Evolutionary conservation across 208 protist genomes (phyloP).

Genomic region (Trichomonas gallinae): DNA sequence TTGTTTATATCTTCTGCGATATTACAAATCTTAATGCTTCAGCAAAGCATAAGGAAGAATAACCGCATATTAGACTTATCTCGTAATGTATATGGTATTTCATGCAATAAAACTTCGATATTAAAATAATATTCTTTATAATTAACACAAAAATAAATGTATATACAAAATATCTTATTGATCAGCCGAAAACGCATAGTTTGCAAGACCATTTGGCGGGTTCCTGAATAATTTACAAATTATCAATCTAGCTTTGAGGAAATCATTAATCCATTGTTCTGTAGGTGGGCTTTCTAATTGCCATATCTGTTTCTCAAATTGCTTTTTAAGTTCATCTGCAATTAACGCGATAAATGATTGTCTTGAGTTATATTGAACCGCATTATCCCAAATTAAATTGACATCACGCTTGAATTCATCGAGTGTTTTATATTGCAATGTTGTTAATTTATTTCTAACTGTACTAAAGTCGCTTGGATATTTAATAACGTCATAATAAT

Average conservation of each 20-base stretch:
- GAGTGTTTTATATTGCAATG: not conserved
- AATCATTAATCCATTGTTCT: constrained; percentile 16
- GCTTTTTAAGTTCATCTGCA: not conserved
- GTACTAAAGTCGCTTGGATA: not conserved
- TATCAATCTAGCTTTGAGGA: not conserved
- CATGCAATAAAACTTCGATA: not conserved
- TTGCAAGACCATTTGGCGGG: not conserved
- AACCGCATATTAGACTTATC: too few relatives aligned
- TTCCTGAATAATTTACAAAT: not conserved
- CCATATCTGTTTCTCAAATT: not conserved
- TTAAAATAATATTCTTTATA: too few relatives aligned
- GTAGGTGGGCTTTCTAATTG: not conserved
- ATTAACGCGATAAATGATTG: not conserved
- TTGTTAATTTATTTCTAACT: not conserved
- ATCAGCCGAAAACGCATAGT: not conserved
- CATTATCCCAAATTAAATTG: constrained; percentile 21
- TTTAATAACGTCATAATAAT: not conserved
- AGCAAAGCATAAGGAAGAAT: not conserved
- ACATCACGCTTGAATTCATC: not conserved
- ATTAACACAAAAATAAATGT: too few relatives aligned
- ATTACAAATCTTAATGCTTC: not conserved
- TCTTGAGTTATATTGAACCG: not conserved
- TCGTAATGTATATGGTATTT: not conserved
- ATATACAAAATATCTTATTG: too few relatives aligned
- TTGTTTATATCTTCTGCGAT: not conserved